Percentiles rank a stretch among this genome's conserved stretches.
Conservation (phyloP, 345 rosid species). For the Reutealis trisperma region DNA sequence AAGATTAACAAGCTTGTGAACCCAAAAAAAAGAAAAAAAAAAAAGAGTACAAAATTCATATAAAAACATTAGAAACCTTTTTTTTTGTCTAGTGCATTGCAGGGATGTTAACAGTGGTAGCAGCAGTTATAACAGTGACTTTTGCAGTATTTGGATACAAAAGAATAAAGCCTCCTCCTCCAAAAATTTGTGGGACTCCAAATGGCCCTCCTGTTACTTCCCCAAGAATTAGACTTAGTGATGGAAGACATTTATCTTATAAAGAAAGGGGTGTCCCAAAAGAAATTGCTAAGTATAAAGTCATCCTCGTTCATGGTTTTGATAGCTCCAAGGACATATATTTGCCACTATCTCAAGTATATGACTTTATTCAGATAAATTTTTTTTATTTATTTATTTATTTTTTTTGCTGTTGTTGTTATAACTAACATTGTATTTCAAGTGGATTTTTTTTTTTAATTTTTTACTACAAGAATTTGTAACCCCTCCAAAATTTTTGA, state of each 20-base stretch:
- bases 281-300: conserved; percentile 19
- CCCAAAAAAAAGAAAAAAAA: no score
- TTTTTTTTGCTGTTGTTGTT: no score
- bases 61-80: neutral
- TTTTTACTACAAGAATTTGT: no score
- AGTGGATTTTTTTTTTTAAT: neutral
- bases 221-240: conserved; percentile 27
- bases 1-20: no score
- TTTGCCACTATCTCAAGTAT: conserved; percentile 15
- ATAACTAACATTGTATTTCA: neutral
- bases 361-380: neutral
- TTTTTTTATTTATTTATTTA: no score
- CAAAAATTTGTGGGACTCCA: conserved; percentile 22
- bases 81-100: neutral
- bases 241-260: conserved; percentile 31
- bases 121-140: neutral
- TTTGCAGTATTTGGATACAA: conserved; percentile 13
- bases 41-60: no score
- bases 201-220: conserved; percentile 26
- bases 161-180: conserved; percentile 21
- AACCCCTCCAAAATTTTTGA: neutral
- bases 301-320: conserved; percentile 30
- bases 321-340: conserved; percentile 11
- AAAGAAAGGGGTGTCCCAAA: conserved; percentile 25
- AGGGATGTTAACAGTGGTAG: neutral